A percentile compares a stretch with the other conserved stretches of the same genome.
phyloP scores from a whole-genome alignment of 108 stramenopile genomes.

The Mediolabrus comicus region DNA sequence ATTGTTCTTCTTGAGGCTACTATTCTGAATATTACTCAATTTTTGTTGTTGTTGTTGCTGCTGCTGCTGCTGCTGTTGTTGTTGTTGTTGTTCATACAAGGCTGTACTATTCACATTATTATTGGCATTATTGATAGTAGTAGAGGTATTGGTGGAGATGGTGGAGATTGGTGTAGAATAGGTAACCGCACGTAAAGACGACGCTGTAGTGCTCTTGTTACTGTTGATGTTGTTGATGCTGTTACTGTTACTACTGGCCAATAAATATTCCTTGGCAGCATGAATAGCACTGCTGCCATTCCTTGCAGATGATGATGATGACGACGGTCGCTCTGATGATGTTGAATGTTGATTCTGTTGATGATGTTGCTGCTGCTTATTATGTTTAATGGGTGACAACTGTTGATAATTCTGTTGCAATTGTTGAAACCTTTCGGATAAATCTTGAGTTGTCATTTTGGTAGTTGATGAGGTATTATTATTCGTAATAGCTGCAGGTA shows the following conservation, averaged over 20 bases:
- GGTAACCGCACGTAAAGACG: neutral
- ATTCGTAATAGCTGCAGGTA: neutral
- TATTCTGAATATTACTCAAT: no score
- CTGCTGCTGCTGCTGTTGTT: no score
- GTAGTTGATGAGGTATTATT: neutral
- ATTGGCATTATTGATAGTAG: no score
- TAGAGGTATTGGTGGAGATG: no score
- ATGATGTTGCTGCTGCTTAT: slow-evolving; percentile 6
- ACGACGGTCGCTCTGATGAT: neutral
- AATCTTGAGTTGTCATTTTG: neutral
- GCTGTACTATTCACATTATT: no score
- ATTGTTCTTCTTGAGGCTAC: no score
- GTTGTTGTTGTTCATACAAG: no score
- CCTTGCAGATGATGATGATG: neutral
- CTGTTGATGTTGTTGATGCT: neutral
- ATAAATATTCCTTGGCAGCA: neutral
- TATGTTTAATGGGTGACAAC: neutral
- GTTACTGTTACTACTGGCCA: neutral
- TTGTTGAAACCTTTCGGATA: neutral
- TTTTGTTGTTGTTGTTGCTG: no score
- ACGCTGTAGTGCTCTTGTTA: neutral
- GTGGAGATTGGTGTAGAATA: neutral
- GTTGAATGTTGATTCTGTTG: neutral
- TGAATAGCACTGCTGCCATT: neutral
- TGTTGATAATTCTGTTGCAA: slow-evolving; percentile 2